A percentile compares a stretch with the other conserved stretches of the same genome.
Conservation (phyloP, 192 early-diverging fungal species). For the Coemansia sp. region DNA sequence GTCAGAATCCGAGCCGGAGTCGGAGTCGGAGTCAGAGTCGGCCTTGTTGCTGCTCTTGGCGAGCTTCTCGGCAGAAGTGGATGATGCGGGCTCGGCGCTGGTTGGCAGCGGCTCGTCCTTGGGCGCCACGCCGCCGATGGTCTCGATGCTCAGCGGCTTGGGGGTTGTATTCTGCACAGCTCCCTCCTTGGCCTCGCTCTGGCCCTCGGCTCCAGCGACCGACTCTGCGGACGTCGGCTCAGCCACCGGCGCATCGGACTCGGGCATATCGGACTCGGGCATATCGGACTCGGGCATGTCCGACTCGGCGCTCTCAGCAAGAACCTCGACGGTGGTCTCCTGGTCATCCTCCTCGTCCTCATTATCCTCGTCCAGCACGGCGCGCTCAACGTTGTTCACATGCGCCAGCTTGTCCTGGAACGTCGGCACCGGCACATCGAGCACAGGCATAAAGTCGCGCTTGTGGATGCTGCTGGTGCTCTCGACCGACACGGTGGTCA, state of each 20-base stretch:
- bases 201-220: neutral
- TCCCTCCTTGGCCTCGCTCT: constrained; percentile 2
- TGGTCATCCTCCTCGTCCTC: constrained; percentile 15
- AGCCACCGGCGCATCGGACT: neutral
- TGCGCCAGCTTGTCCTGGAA: neutral
- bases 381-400: constrained; percentile 18
- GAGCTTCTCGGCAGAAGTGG: neutral
- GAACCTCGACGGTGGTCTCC: constrained; percentile 11
- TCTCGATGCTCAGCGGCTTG: constrained; percentile 42
- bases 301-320: constrained; percentile 7
- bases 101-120: neutral
- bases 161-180: constrained; percentile 7
- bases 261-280: constrained; percentile 3
- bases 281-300: neutral
- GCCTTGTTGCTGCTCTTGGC: neutral
- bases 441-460: constrained; percentile 32
- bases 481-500: neutral
- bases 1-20: neutral
- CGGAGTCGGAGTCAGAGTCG: neutral
- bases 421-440: constrained; percentile 10
- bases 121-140: constrained; percentile 10
- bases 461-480: constrained; percentile 22
- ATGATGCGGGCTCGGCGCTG: neutral
- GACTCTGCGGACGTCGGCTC: constrained; percentile 3
- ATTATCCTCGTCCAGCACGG: constrained; percentile 18